These are phyloP conservation scores for Eragrostis tef DNA, from an alignment of 202 grass and related monocot genomes.

Conservation along the genomic window DNA sequence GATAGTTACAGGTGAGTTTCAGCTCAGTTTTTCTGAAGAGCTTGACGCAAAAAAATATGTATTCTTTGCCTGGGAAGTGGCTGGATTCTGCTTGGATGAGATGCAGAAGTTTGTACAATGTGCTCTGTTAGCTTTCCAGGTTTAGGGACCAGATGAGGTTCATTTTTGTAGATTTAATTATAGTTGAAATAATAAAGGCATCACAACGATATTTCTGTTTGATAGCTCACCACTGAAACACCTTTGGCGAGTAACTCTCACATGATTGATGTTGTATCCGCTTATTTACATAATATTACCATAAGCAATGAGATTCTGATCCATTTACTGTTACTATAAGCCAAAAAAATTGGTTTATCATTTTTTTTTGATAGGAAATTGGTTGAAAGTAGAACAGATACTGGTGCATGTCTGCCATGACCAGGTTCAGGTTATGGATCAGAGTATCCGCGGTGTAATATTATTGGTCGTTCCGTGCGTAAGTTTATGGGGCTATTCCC, in stretches of 20 bases:
- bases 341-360: neutral
- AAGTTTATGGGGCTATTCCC: too few species aligned
- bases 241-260: neutral
- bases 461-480: too few species aligned
- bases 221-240: neutral
- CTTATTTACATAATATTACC: neutral
- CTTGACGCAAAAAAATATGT: slow-evolving; percentile 11
- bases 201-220: neutral
- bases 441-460: too few species aligned
- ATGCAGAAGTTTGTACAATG: neutral
- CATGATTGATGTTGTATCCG: too few species aligned
- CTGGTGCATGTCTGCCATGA: too few species aligned
- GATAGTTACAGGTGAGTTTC: slow-evolving; percentile 2
- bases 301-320: neutral
- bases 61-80: slow-evolving; percentile 8
- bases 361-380: too few species aligned
- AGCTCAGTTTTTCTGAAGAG: slow-evolving; percentile 36
- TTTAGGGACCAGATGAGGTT: neutral
- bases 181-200: neutral
- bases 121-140: neutral
- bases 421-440: too few species aligned
- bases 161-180: neutral
- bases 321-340: neutral
- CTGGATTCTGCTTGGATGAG: slow-evolving; percentile 13
- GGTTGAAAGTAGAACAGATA: too few species aligned